A percentile compares a stretch with the other conserved stretches of the same genome.
Conservation (phyloP, 805 yeast genomes). For the Torulaspora maleeae region DNA sequence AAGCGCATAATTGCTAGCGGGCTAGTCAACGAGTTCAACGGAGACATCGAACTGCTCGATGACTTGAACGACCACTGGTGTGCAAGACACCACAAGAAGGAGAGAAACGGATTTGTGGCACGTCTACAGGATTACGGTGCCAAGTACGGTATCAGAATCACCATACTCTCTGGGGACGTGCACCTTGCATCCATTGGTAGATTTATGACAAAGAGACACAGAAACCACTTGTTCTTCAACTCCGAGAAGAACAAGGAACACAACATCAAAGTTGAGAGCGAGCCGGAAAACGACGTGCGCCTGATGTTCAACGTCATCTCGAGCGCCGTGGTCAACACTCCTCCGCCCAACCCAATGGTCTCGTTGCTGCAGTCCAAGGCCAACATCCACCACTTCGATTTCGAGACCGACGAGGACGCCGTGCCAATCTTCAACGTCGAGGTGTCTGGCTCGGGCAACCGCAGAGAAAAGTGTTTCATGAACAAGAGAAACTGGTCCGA, state of each 20-base stretch:
- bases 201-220: conserved; percentile 53
- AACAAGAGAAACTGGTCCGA: conserved; percentile 73
- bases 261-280: conserved; percentile 39
- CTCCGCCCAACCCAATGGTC: conserved; percentile 90
- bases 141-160: conserved; percentile 59
- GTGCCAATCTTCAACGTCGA: conserved; percentile 65
- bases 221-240: conserved; percentile 39
- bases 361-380: conserved; percentile 62
- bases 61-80: conserved; percentile 98
- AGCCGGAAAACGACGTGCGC: conserved; percentile 68
- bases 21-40: conserved; percentile 86
- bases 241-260: conserved; percentile 35
- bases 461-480: conserved; percentile 42
- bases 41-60: conserved; percentile 83
- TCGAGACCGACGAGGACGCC: conserved; percentile 69
- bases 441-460: conserved; percentile 47
- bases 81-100: conserved; percentile 76
- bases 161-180: conserved; percentile 90
- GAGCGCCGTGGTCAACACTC: conserved; percentile 87
- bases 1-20: conserved; percentile 64
- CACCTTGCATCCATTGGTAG: conserved; percentile 84
- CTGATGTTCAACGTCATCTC: conserved; percentile 78
- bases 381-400: conserved; percentile 58
- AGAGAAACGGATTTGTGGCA: conserved; percentile 66
- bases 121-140: conserved; percentile 64